Conservation (phyloP, 495 filamentous ascomycete genomes). For the Penicillium steckii region DNA sequence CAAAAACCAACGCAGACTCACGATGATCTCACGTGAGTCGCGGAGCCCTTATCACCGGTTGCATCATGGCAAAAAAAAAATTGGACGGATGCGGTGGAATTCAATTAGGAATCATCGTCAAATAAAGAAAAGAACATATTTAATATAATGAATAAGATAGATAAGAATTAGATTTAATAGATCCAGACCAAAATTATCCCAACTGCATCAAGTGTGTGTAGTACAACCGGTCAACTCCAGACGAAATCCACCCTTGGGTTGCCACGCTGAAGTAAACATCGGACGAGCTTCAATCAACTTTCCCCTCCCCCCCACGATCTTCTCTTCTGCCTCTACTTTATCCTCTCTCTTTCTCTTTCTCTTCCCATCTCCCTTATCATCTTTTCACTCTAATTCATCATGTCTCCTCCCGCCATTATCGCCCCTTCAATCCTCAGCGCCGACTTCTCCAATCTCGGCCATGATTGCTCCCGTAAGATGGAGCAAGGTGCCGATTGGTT, state of each 20-base stretch:
- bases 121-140: background rate
- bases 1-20: constrained; percentile 1
- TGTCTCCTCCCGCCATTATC: constrained; percentile 90
- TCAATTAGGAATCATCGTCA: no score
- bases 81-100: background rate
- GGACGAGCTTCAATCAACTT: constrained; percentile 5
- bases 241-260: constrained; percentile 26
- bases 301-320: background rate
- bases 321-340: background rate
- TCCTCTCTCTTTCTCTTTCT: background rate
- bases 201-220: no score
- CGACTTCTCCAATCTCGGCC: constrained; percentile 85
- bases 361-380: background rate
- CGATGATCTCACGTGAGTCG: constrained; percentile 22
- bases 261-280: constrained; percentile 30
- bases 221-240: no score
- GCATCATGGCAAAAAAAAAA: constrained; percentile 11
- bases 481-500: constrained; percentile 78
- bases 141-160: background rate
- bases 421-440: constrained; percentile 96
- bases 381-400: constrained; percentile 35
- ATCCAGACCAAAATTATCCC: no score
- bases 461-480: constrained; percentile 81
- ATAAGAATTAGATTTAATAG: no score
- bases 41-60: constrained; percentile 26